These are phyloP conservation scores for Ramaria sp. DNA, from an alignment of 768 basidiomycete species.

Conservation along the genomic window DNA sequence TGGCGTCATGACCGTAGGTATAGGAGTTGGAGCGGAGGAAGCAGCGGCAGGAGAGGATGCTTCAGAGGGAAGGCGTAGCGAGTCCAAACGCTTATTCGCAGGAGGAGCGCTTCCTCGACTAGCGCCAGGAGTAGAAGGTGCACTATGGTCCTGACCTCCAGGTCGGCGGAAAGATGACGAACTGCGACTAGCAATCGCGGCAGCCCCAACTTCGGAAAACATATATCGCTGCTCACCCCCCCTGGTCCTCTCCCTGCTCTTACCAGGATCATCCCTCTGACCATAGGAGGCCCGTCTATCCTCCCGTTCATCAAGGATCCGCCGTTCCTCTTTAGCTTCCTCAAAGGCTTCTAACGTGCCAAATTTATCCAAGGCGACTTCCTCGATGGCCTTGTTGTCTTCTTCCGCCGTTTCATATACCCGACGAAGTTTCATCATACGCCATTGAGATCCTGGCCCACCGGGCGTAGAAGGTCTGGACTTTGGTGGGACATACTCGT, in stretches of 20 bases:
- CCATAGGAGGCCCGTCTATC: slow-evolving; percentile 35
- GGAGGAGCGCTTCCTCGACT: slow-evolving; percentile 22
- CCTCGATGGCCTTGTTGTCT: slow-evolving; percentile 57
- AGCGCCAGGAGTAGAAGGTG: slow-evolving; percentile 46
- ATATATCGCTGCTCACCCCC: slow-evolving; percentile 34
- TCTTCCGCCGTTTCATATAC: slow-evolving; percentile 88
- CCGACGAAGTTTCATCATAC: slow-evolving; percentile 91
- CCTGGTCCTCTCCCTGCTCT: slow-evolving; percentile 26
- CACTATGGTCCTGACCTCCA: slow-evolving; percentile 43
- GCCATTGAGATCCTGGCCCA: slow-evolving; percentile 90
- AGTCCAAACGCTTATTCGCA: slow-evolving; percentile 44
- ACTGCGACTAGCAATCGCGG: slow-evolving; percentile 31
- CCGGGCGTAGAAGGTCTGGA: slow-evolving; percentile 50
- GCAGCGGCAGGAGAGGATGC: slow-evolving; percentile 34
- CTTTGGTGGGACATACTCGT: slow-evolving; percentile 35
- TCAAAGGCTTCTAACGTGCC: slow-evolving; percentile 77
- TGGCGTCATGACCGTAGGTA: slow-evolving; percentile 87
- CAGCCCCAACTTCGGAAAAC: slow-evolving; percentile 49
- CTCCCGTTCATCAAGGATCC: slow-evolving; percentile 75
- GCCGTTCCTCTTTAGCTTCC: slow-evolving; percentile 80
- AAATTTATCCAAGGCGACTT: slow-evolving; percentile 83
- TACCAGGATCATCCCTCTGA: slow-evolving; percentile 22
- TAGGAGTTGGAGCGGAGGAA: slow-evolving; percentile 66
- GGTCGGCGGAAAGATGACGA: slow-evolving; percentile 79
- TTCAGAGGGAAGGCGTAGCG: slow-evolving; percentile 51